Evolutionary conservation across 768 basidiomycete species (phyloP).

Genomic region (Boletus reticulatus): DNA sequence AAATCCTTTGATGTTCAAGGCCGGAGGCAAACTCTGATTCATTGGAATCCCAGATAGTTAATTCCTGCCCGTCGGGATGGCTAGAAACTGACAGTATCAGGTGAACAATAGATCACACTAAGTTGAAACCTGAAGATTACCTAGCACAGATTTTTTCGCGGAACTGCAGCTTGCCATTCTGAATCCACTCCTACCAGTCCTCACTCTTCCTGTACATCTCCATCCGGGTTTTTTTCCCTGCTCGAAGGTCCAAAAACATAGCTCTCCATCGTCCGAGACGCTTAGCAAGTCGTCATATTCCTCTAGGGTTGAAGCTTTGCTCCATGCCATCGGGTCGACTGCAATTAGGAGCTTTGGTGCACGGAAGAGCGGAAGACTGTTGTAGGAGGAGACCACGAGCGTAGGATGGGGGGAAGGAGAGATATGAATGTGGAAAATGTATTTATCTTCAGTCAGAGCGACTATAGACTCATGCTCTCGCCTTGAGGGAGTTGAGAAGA

Average conservation of each 20-base stretch:
- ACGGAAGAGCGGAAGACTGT: constrained; percentile 49
- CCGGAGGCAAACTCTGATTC: constrained; percentile 93
- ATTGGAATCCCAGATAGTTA: constrained; percentile 96
- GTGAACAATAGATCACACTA: constrained; percentile 1
- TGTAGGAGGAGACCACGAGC: constrained; percentile 47
- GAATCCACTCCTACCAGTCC: constrained; percentile 65
- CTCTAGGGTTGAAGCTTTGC: constrained; percentile 41
- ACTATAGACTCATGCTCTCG: constrained; percentile 55
- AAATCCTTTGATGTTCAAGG: constrained; percentile 67
- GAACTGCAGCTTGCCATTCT: constrained; percentile 82
- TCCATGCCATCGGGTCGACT: constrained; percentile 90
- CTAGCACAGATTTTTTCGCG: constrained; percentile 86
- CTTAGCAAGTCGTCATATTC: constrained; percentile 77
- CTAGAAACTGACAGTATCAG: constrained; percentile 51
- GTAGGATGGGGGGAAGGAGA: constrained; percentile 33
- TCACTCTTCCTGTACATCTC: constrained; percentile 71
- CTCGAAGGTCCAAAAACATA: constrained; percentile 85
- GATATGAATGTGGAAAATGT: constrained; percentile 56
- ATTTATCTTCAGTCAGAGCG: constrained; percentile 61
- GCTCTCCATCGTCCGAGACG: constrained; percentile 68
- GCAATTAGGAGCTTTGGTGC: constrained; percentile 59
- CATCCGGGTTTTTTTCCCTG: constrained; percentile 40
- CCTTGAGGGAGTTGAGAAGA: constrained; percentile 66
- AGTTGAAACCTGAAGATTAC: constrained; percentile 42
- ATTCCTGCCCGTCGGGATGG: constrained; percentile 60